Evolutionary conservation across 140 eudicot genomes (phyloP).

Genomic region (Stevia rebaudiana): DNA sequence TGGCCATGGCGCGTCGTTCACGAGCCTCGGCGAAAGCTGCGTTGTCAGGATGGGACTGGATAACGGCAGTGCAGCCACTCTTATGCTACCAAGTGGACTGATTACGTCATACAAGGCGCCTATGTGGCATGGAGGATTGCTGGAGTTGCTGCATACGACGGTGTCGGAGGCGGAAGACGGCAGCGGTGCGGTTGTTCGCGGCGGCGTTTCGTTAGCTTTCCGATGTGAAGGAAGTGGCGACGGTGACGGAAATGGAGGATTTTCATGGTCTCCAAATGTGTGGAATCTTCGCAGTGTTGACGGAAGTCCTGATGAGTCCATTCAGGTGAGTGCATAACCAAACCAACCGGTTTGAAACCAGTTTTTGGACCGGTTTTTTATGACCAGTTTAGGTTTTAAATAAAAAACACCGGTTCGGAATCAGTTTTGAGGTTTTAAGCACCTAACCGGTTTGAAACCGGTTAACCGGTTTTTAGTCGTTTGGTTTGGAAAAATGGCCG

Average conservation of each 20-base stretch:
- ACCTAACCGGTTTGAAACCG: too few species aligned
- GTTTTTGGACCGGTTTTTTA: too few species aligned
- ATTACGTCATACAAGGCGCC: constrained; percentile 74
- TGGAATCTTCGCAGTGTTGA: constrained; percentile 58
- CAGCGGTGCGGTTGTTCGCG: constrained; percentile 53
- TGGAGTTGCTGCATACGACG: constrained; percentile 66
- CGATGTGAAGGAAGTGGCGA: constrained; percentile 20
- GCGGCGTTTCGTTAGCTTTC: constrained; percentile 67
- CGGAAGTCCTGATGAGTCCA: constrained; percentile 57
- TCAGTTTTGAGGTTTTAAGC: too few species aligned
- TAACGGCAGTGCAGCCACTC: constrained; percentile 59
- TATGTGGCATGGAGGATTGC: constrained; percentile 85
- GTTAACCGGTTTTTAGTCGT: too few species aligned
- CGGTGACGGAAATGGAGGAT: constrained; percentile 27
- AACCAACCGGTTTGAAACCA: too few species aligned
- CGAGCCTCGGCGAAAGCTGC: constrained; percentile 44
- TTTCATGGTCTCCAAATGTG: constrained; percentile 48
- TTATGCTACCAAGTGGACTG: constrained; percentile 81
- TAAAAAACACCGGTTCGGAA: too few species aligned
- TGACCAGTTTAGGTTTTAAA: too few species aligned
- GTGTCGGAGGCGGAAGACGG: constrained; percentile 46
- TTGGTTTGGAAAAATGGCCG: too few species aligned
- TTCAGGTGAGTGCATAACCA: constrained; percentile 57
- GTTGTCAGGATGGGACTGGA: constrained; percentile 57
- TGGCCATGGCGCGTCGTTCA: constrained; percentile 57